A percentile compares a stretch with the other conserved stretches of the same genome.
Conservation (phyloP, 768 basidiomycete genomes). For the Russula virescens region DNA sequence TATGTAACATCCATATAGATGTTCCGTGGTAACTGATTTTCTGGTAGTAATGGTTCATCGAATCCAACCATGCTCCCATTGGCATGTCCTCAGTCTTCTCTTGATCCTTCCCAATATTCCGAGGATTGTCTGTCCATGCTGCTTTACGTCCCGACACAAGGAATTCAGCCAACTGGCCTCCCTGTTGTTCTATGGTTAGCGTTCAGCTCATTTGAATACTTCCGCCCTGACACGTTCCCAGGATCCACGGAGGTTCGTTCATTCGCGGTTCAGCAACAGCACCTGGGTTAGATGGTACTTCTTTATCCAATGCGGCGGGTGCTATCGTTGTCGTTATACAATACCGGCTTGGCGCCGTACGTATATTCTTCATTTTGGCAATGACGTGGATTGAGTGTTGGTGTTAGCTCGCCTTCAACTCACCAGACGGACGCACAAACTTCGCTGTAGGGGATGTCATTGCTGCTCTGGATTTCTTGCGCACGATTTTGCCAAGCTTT, state of each 20-base stretch:
- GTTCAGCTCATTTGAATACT: neutral
- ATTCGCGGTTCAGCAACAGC: constrained; percentile 61
- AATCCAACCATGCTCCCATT: constrained; percentile 55
- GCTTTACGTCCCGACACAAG: constrained; percentile 53
- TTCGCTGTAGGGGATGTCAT: constrained; percentile 66
- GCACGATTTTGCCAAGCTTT: constrained; percentile 51
- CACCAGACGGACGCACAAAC: constrained; percentile 66
- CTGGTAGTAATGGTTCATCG: constrained; percentile 43
- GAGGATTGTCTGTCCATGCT: constrained; percentile 85
- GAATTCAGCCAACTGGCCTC: constrained; percentile 31
- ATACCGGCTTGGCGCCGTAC: constrained; percentile 74
- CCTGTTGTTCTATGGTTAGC: constrained; percentile 60
- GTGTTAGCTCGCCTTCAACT: constrained; percentile 65
- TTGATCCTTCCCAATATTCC: constrained; percentile 43
- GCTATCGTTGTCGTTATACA: constrained; percentile 80
- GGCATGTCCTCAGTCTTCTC: constrained; percentile 61
- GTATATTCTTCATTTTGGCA: constrained; percentile 26
- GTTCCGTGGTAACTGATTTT: neutral
- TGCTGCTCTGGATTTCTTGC: constrained; percentile 58
- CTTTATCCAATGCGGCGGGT: constrained; percentile 60
- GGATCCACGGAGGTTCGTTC: constrained; percentile 88
- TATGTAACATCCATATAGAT: constrained; percentile 32
- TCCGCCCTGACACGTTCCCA: constrained; percentile 27
- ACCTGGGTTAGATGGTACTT: constrained; percentile 72
- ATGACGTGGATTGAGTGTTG: constrained; percentile 7